These are phyloP conservation scores for Lachnellula subtilissima DNA, from an alignment of 2,329 filamentous ascomycete species.

Conservation along the genomic window DNA sequence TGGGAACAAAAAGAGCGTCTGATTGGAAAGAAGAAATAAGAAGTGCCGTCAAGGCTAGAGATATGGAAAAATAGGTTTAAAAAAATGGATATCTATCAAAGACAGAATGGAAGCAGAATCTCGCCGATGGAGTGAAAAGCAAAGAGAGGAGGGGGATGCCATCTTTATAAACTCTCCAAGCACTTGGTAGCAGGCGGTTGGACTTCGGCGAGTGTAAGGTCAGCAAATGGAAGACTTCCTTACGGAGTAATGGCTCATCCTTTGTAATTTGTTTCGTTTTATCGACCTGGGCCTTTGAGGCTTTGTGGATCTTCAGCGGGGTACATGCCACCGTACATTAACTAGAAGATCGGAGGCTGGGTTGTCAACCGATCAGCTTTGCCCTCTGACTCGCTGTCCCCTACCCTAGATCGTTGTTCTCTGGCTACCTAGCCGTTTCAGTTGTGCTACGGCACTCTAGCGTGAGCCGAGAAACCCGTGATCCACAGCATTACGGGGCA, in stretches of 20 bases:
- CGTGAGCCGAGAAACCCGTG: not conserved
- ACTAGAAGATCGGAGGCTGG: not conserved
- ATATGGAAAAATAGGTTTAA: too few species aligned
- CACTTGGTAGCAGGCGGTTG: not conserved
- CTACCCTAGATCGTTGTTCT: not conserved
- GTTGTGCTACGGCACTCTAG: not conserved
- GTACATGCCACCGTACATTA: not conserved
- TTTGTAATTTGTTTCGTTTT: conserved; percentile 7
- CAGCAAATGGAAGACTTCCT: not conserved
- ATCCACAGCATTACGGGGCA: not conserved
- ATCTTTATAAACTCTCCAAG: not conserved
- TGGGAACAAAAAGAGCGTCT: not conserved
- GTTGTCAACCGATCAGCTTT: not conserved
- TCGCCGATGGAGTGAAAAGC: not conserved
- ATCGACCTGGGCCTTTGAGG: not conserved
- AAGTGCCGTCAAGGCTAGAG: too few species aligned
- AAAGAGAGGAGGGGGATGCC: not conserved
- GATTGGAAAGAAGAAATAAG: not conserved
- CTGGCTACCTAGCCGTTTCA: not conserved
- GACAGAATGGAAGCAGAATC: not conserved
- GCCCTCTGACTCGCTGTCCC: not conserved
- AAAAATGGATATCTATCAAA: not conserved
- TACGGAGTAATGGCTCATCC: not conserved
- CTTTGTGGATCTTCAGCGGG: conserved; percentile 2
- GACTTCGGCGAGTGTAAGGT: not conserved